Base-by-base conservation (phyloP, 495 filamentous ascomycete species). In the Podospora comata region DNA sequence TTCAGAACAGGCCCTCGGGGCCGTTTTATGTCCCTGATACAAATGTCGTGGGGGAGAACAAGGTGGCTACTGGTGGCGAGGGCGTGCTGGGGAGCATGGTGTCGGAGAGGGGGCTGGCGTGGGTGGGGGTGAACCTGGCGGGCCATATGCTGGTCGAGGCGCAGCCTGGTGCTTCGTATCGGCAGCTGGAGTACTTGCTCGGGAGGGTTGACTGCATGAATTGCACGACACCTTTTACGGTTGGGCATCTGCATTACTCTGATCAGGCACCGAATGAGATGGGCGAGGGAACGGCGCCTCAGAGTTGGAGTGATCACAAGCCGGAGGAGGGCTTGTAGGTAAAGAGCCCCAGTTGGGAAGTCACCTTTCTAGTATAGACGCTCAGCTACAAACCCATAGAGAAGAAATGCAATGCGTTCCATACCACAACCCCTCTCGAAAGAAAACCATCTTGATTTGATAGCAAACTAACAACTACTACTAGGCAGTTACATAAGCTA, bases 91-190 rank as follows among this genome's bases (percentile, higher is more conserved):
- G 91, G 0, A 88, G 80, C 0, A 80, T 82, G 34, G 84, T 87
- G 60, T 87, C 85, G 0, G 91, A 93, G 79, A 81, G 91, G 18
- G 89, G 89, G 0, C 79, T 93, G 60, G 92, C 91, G 0, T 92
- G 84, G 67, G 81, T 85, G n/a, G 79, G 79, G 26, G 81, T 91
- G 7, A 80, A 83, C 60, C 79, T 86, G 66, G 78, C 84, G 9
- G 90, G 90, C 0, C 90, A 89, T 70, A 89, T 85, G 87, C 79
- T 88, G 62, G 89, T 90, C 0, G 83, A 87, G 71, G 91, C 88
- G 69, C 81, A 84, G 20, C 88, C 90, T 7, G 80, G 80, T 16
- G 88, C 85, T 1, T 83, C 85, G 0, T 93, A 89, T 70, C 78
- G 90, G 11, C 88, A 92, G 60, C 67, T 94, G 23, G 90, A 91